Conservation (phyloP, 1,284 basidiomycete genomes). For the Moesziomyces globuligerus region DNA sequence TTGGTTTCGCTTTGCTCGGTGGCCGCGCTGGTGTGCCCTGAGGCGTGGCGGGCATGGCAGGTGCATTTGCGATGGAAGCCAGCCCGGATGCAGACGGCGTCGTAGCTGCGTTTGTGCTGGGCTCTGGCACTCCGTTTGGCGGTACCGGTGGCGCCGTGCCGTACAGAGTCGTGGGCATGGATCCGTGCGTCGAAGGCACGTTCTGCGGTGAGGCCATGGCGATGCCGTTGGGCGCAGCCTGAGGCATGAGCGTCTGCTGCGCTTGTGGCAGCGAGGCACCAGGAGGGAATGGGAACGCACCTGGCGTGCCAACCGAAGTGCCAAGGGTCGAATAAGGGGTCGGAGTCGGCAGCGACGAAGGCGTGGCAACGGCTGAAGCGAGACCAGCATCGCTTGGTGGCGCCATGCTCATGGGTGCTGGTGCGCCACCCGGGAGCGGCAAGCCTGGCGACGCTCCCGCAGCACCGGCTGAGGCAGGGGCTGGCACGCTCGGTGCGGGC, state of each 20-base stretch:
- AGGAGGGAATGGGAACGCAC: constrained; percentile 24
- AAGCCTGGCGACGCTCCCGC: constrained; percentile 8
- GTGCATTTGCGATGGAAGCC: constrained; percentile 7
- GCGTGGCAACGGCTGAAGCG: not conserved
- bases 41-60: constrained; percentile 24
- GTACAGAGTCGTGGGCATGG: constrained; percentile 17
- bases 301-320: constrained; percentile 26
- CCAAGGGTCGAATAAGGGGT: constrained; percentile 15
- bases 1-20: constrained; percentile 26
- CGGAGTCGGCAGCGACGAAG: constrained; percentile 9
- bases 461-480: constrained; percentile 9
- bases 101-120: constrained; percentile 1
- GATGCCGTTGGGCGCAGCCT: constrained; percentile 16
- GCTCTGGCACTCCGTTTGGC: constrained; percentile 19
- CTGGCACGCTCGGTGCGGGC: constrained; percentile 3
- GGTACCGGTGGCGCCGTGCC: constrained; percentile 11
- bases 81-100: constrained; percentile 11
- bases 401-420: not conserved
- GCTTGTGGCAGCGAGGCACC: constrained; percentile 12
- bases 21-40: constrained; percentile 25
- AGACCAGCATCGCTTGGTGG: not conserved
- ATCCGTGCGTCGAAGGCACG: constrained; percentile 9
- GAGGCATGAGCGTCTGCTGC: constrained; percentile 3
- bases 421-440: constrained; percentile 3
- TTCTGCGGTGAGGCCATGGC: constrained; percentile 18